These are phyloP conservation scores for Xylariaceae sp. DNA, from an alignment of 2,329 filamentous ascomycete species.

Conservation along the genomic window DNA sequence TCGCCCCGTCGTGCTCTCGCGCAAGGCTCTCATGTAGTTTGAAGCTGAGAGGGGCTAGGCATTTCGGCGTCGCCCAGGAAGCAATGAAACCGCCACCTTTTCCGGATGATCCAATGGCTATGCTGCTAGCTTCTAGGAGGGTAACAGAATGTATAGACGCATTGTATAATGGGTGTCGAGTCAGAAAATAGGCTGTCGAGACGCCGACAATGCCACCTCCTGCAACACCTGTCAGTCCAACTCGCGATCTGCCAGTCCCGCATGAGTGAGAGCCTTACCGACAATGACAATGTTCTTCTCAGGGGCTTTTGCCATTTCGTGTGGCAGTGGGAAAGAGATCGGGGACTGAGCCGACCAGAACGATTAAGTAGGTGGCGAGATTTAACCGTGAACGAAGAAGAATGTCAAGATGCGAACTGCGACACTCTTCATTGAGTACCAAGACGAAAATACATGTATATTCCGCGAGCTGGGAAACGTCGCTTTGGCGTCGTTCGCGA, in stretches of 20 bases:
- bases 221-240: not conserved
- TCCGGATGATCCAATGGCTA: not conserved
- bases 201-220: not conserved
- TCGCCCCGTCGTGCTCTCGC: not conserved
- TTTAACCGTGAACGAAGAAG: no score
- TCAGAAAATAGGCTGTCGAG: not conserved
- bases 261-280: not conserved
- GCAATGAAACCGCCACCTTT: not conserved
- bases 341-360: no score
- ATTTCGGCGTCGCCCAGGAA: not conserved
- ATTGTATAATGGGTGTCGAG: not conserved
- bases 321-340: no score
- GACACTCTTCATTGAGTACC: no score
- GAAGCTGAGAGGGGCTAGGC: not conserved
- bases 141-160: not conserved
- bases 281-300: not conserved
- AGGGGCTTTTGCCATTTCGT: not conserved
- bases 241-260: not conserved
- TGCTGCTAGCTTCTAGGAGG: not conserved
- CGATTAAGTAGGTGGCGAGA: no score
- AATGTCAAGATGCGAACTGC: no score
- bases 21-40: not conserved
- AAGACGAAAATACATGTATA: no score
- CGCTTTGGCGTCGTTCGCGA: no score
- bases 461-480: no score